Conservation (phyloP, 345 rosid species). For the Punica granatum region DNA sequence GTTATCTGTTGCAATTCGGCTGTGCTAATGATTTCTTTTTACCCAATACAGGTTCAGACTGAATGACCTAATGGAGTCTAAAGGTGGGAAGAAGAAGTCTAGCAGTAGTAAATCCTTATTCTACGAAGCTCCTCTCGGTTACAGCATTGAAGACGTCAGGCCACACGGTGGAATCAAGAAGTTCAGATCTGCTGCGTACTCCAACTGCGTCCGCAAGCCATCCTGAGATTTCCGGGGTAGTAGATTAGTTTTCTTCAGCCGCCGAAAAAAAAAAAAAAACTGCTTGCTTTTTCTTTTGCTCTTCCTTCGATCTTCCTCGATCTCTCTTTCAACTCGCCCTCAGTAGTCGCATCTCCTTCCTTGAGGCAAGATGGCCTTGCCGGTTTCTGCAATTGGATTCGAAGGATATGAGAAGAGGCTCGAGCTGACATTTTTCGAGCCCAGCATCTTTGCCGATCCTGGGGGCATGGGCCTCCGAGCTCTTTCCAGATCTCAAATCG, state of each 20-base stretch:
- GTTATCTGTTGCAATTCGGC: neutral
- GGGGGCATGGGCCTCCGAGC: conserved; percentile 59
- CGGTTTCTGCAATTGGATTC: conserved; percentile 76
- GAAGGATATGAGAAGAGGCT: conserved; percentile 98
- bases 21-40: conserved; percentile 4
- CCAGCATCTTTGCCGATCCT: conserved; percentile 63
- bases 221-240: conserved; percentile 44
- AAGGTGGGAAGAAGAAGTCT: conserved; percentile 92
- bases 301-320: conserved; percentile 8
- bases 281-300: conserved; percentile 6
- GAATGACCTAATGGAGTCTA: conserved; percentile 96
- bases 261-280: neutral
- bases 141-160: conserved; percentile 97
- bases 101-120: conserved; percentile 58
- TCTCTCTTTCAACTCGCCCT: conserved; percentile 8
- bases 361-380: conserved; percentile 46
- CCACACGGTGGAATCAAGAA: conserved; percentile 99
- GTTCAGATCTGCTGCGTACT: conserved; percentile 69
- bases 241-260: conserved; percentile 13
- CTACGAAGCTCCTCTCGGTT: conserved; percentile 98
- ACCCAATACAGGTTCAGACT: conserved; percentile 24
- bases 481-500: conserved; percentile 56
- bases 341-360: conserved; percentile 19
- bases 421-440: conserved; percentile 62
- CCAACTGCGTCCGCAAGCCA: conserved; percentile 65